These are phyloP conservation scores for Aotearoamyces nothofagi DNA, from an alignment of 2,329 filamentous ascomycete species.

Conservation along the genomic window DNA sequence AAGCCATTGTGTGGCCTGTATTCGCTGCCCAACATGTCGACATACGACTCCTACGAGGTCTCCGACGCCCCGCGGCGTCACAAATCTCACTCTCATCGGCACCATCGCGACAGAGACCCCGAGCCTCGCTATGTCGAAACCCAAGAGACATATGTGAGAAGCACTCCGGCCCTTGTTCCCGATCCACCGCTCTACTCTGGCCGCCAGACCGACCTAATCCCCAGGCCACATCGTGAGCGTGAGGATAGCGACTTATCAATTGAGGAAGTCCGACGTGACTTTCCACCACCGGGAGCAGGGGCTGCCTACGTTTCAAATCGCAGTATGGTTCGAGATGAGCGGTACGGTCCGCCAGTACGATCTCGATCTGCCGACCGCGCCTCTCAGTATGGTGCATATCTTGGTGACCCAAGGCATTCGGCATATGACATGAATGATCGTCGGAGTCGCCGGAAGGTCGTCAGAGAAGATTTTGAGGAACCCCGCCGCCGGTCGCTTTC, in stretches of 20 bases:
- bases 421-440: constrained; percentile 28
- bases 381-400: constrained; percentile 46
- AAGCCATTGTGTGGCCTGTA: too few species aligned
- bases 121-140: constrained; percentile 37
- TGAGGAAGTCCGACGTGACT: constrained; percentile 75
- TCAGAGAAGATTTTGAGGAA: constrained; percentile 41
- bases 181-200: constrained; percentile 14
- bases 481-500: constrained; percentile 34
- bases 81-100: constrained; percentile 11
- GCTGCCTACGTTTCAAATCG: constrained; percentile 12
- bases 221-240: constrained; percentile 36
- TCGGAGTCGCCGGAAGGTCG: constrained; percentile 34
- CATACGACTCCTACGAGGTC: constrained; percentile 14
- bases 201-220: constrained; percentile 39
- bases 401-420: constrained; percentile 30
- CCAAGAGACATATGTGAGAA: constrained; percentile 19
- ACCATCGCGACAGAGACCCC: constrained; percentile 20
- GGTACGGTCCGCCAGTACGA: constrained; percentile 31
- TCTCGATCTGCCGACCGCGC: constrained; percentile 47
- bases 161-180: constrained; percentile 6
- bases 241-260: constrained; percentile 63
- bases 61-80: constrained; percentile 14
- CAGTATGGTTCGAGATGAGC: constrained; percentile 14
- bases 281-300: constrained; percentile 49
- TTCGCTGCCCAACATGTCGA: constrained; percentile 13